phyloP scores from a whole-genome alignment of 495 filamentous ascomycete genomes.

The Penicillium cinerascens region DNA sequence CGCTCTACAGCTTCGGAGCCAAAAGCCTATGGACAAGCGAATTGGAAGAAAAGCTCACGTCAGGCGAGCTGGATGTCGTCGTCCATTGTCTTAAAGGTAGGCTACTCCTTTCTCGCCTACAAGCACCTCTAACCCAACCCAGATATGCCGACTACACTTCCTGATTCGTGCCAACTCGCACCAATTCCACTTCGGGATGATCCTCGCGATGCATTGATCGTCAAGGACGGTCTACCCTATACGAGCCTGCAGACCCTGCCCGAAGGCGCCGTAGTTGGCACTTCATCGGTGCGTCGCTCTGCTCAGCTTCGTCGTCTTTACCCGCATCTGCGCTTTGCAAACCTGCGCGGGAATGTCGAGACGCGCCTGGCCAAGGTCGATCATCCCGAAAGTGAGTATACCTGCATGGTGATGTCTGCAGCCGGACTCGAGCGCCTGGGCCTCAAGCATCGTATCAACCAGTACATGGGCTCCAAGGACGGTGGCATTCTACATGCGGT shows the following conservation, averaged over 20 bases:
- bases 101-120: background rate
- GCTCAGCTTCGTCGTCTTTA: constrained; percentile 68
- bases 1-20: constrained; percentile 68
- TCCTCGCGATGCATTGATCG: constrained; percentile 33
- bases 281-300: constrained; percentile 69
- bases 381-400: constrained; percentile 54
- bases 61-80: constrained; percentile 67
- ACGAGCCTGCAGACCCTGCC: constrained; percentile 62
- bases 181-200: constrained; percentile 62
- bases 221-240: constrained; percentile 36
- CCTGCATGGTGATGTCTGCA: constrained; percentile 71
- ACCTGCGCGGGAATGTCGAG: constrained; percentile 77
- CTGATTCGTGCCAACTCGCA: constrained; percentile 38
- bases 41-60: constrained; percentile 66
- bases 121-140: background rate
- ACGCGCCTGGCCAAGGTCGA: constrained; percentile 77
- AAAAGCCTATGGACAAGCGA: constrained; percentile 88
- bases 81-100: constrained; percentile 78
- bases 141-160: constrained; percentile 1
- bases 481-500: constrained; percentile 76
- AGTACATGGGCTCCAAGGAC: constrained; percentile 59
- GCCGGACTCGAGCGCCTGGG: constrained; percentile 67
- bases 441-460: constrained; percentile 58
- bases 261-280: constrained; percentile 68
- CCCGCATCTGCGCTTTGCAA: constrained; percentile 61